Base-by-base conservation (phyloP, 768 basidiomycete species). In the Sporobolomyces roseus region DNA sequence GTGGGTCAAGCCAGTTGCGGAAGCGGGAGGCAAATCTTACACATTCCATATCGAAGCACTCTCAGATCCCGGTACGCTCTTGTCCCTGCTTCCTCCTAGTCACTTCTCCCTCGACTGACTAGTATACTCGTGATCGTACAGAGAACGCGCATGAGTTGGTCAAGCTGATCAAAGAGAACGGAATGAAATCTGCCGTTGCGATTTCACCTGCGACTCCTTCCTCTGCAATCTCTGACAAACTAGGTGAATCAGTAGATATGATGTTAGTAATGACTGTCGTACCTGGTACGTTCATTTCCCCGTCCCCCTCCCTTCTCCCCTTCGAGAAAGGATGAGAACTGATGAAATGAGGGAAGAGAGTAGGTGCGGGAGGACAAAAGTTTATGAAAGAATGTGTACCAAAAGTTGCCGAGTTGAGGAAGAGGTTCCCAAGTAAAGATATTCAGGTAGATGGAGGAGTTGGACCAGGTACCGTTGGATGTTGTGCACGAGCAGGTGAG, bases 401-500 rank as follows among this genome's bases (percentile, higher is more conserved):
- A 72, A 97, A 99, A 81, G 92, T 98, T 21, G 80, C 87, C 29
- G 91, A 96, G 77, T 86, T 98, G 65, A 88, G 96, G 21, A 82
- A 83, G 41, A 85, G 93, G 32, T 98, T 96, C 81, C 93, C 93
- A 8, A 82, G 88, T 65, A 96, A 90, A 79, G 91, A 98, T 77
- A 97, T 99, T 67, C 91, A 99, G 79, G 96, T 99, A 58, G 96
- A 99, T 78, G 96, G 96, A 36, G 96, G 96, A 45, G 89, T 99
- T n/a, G 89, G 92, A 9, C 89, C 90, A 7, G 88, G 88, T 73
- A 98, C 92, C 4, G 84, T 96, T 65, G 88, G 84, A 75, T 83
- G 82, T 61, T 98, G 96, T 75, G 93, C 96, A 3, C 81, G 90
- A 64, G 96, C 94, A 45, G 93, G 93, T 88, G 69, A 46, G 58